A percentile compares a stretch with the other conserved stretches of the same genome.
Conservation (phyloP, 1,139 yeast genomes). For the Hemisphaericaspora lyxosophila region DNA sequence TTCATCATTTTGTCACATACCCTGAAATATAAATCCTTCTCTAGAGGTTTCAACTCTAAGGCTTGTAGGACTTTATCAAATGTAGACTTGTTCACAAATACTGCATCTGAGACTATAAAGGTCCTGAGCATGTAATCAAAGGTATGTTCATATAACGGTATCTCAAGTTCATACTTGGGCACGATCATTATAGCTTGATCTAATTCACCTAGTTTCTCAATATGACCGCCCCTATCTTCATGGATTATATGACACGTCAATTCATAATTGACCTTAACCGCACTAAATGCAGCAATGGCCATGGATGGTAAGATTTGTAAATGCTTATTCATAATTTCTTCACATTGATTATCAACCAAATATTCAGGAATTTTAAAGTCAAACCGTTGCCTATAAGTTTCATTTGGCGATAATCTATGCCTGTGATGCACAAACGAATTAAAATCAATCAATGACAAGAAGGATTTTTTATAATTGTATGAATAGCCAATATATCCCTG, state of each 20-base stretch:
- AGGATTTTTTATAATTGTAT: slow-evolving; percentile 2
- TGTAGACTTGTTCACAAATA: slow-evolving; percentile 7
- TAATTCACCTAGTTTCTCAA: slow-evolving; percentile 5
- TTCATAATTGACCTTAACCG: slow-evolving; percentile 5
- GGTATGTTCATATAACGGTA: neutral
- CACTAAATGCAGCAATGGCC: slow-evolving; percentile 2
- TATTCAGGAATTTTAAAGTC: slow-evolving; percentile 10
- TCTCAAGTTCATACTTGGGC: slow-evolving; percentile 1
- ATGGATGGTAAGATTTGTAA: slow-evolving; percentile 10
- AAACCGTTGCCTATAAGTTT: slow-evolving; percentile 3
- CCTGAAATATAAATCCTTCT: neutral
- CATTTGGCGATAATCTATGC: slow-evolving; percentile 1
- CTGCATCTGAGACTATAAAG: slow-evolving; percentile 1
- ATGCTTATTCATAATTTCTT: slow-evolving; percentile 6
- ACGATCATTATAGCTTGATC: slow-evolving; percentile 3
- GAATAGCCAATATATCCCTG: slow-evolving; percentile 8
- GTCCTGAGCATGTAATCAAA: slow-evolving; percentile 1
- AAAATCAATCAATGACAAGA: slow-evolving; percentile 12
- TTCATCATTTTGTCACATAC: neutral
- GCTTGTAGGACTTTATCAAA: slow-evolving; percentile 5
- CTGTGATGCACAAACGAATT: slow-evolving; percentile 1
- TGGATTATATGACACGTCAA: slow-evolving; percentile 8
- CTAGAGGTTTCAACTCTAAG: slow-evolving; percentile 4
- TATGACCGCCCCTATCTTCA: neutral
- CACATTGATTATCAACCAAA: slow-evolving; percentile 11